Conservation (phyloP, 2,329 filamentous ascomycete species). For the Sporothrix protearum region DNA sequence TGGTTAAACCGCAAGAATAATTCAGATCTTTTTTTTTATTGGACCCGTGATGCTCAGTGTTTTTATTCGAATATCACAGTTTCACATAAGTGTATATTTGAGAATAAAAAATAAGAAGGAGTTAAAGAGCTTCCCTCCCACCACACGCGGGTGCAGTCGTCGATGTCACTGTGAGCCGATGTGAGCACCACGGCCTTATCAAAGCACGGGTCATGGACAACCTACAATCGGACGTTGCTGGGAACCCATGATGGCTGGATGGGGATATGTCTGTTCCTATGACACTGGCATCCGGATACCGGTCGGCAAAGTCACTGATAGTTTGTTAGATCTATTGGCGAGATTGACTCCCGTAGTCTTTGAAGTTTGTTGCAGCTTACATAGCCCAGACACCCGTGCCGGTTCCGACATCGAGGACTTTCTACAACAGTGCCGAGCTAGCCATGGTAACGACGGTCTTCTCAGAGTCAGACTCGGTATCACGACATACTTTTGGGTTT, state of each 20-base stretch:
- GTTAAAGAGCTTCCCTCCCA: too few relatives aligned
- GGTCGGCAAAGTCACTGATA: slow-evolving; percentile 46
- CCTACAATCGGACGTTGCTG: slow-evolving; percentile 47
- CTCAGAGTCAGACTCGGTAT: background rate
- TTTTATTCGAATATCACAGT: too few relatives aligned
- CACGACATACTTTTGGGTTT: background rate
- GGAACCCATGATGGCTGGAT: slow-evolving; percentile 56
- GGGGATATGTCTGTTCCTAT: slow-evolving; percentile 55
- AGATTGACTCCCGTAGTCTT: background rate
- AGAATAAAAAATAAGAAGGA: too few relatives aligned
- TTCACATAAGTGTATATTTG: too few relatives aligned
- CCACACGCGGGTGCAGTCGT: slow-evolving; percentile 55
- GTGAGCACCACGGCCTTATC: background rate
- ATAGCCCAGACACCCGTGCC: slow-evolving; percentile 17
- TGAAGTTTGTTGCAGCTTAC: background rate
- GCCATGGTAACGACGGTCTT: background rate
- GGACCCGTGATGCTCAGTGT: too few relatives aligned
- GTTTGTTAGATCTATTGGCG: background rate
- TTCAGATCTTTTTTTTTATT: too few relatives aligned
- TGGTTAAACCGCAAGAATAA: too few relatives aligned
- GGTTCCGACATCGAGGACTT: slow-evolving; percentile 41
- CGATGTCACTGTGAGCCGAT: slow-evolving; percentile 44
- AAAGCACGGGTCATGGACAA: background rate
- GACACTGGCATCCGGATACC: slow-evolving; percentile 44
- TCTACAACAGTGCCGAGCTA: slow-evolving; percentile 18